Base-by-base conservation (phyloP, 257 asterid genomes). In the Echites panduratus region DNA sequence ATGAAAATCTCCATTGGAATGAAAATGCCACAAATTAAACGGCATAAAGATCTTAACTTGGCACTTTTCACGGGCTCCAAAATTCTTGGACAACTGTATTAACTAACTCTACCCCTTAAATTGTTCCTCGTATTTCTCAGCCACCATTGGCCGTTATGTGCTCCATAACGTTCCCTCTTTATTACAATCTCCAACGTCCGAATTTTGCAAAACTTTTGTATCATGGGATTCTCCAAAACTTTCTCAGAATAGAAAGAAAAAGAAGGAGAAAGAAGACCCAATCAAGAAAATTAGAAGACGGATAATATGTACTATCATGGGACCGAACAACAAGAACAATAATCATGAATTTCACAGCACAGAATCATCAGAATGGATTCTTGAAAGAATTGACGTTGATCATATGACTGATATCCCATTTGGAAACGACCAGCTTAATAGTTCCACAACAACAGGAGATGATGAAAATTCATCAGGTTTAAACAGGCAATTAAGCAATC, bases 361-460 rank as follows among this genome's bases (percentile, higher is more conserved):
- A 2, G 84, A 82, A 47, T 86, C 93, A 9, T 84, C 57, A 8
- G 75, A 79, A 79, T 87, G 88, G 86, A 68, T 76, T 77, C 89
- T 87, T 5, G 92, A 85, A 64, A 85, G 32, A 17, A 79, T 80
- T 52, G 89, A 87, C 58, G 79, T 85, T 71, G 89, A 88, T 65
- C 63, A 26, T 73, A 75, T 84, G 91, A 73, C 65, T 26, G 82
- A 89, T 47, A 70, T 79, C 16, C 81, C 87, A 2, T 62, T 71
- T 19, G 48, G 14, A 19, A 64, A 64, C 2, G 27, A 9, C 27
- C 27, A 58, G 9, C 19, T 20, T n/a, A n/a, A n/a, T 10, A 35
- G 4, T 16, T 61, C 67, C 66, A 58, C 65, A 11, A 19, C 40
- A 29, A 61, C 20, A 19, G 70, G 50, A 16, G 3, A 32, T 32